phyloP scores from a whole-genome alignment of 1,139 yeast genomes.

The Pichia norvegensis region DNA sequence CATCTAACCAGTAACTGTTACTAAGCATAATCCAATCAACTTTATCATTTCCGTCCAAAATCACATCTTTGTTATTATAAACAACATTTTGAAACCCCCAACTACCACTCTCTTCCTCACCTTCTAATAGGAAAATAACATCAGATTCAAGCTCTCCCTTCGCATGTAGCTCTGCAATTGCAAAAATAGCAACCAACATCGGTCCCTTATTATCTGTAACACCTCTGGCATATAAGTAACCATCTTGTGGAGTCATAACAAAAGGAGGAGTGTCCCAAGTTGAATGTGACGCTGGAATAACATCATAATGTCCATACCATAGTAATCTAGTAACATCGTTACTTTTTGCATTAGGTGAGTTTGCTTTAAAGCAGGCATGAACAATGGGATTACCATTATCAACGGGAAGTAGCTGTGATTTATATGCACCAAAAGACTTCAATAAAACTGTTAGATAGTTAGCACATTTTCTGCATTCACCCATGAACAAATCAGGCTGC shows the following conservation, averaged over 20 bases:
- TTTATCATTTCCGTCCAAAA: conserved; percentile 41
- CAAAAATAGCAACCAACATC: conserved; percentile 76
- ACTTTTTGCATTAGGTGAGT: conserved; percentile 10
- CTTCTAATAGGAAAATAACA: conserved; percentile 80
- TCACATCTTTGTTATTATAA: conserved; percentile 33
- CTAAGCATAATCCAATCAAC: conserved; percentile 87
- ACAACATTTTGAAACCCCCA: conserved; percentile 72
- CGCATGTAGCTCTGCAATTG: conserved; percentile 67
- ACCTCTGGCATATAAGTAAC: conserved; percentile 86
- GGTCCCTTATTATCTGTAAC: conserved; percentile 96
- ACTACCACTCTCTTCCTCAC: conserved; percentile 94
- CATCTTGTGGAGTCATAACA: conserved; percentile 64
- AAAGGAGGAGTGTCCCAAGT: conserved; percentile 83
- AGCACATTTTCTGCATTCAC: conserved; percentile 85
- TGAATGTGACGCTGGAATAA: conserved; percentile 53
- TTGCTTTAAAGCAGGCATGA: conserved; percentile 57
- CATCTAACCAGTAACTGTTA: conserved; percentile 93
- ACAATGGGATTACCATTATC: conserved; percentile 77
- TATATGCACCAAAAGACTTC: conserved; percentile 61
- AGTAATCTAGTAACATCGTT: conserved; percentile 37
- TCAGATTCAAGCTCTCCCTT: conserved; percentile 53
- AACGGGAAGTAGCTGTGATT: conserved; percentile 64
- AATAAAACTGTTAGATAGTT: conserved; percentile 59
- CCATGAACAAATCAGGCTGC: conserved; percentile 54
- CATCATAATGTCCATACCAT: conserved; percentile 97